These are phyloP conservation scores for Guadua angustifolia DNA, from an alignment of 176 grass and related monocot species.

Conservation along the genomic window DNA sequence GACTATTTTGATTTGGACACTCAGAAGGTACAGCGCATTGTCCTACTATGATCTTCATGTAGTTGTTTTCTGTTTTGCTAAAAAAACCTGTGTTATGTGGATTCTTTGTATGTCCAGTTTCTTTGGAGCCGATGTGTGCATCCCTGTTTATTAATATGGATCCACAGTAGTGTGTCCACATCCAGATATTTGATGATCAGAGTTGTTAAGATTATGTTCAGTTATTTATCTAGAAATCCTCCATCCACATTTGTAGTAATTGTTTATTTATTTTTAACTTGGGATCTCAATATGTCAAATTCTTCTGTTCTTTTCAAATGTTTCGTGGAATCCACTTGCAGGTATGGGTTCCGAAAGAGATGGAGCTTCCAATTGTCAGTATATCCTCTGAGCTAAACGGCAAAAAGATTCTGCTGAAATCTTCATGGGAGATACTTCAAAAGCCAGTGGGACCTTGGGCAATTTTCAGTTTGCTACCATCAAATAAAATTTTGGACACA, in stretches of 20 bases:
- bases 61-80: not conserved
- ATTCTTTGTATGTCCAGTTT: not conserved
- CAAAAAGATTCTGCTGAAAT: constrained; percentile 73
- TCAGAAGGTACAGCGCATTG: constrained; percentile 61
- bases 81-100: not conserved
- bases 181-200: not conserved
- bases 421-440: constrained; percentile 77
- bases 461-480: constrained; percentile 67
- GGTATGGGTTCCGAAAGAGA: constrained; percentile 83
- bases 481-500: constrained; percentile 65
- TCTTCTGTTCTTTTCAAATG: not conserved
- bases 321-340: constrained; percentile 35
- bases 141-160: not conserved
- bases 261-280: not conserved
- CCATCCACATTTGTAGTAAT: not conserved
- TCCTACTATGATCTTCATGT: not conserved
- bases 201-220: not conserved
- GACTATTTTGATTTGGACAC: constrained; percentile 73
- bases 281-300: not conserved
- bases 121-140: not conserved
- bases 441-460: constrained; percentile 68
- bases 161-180: not conserved
- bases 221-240: not conserved
- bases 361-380: constrained; percentile 72
- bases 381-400: constrained; percentile 41